These are phyloP conservation scores for Boletus rex-veris DNA, from an alignment of 768 basidiomycete genomes.

Conservation along the genomic window DNA sequence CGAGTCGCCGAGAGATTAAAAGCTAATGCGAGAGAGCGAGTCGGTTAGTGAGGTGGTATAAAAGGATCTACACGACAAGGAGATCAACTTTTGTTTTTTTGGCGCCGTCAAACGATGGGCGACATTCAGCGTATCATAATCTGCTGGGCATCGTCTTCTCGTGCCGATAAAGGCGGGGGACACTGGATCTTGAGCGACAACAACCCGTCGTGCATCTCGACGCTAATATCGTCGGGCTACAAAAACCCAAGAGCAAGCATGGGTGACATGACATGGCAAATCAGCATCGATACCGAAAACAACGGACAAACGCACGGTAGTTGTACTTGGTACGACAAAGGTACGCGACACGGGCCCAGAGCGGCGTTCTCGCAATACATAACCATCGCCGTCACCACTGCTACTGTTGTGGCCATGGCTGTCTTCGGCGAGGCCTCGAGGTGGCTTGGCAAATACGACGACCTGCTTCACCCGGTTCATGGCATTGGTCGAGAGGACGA, in stretches of 20 bases:
- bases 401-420: too few species aligned
- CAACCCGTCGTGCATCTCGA: slow-evolving; percentile 57
- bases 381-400: slow-evolving; percentile 24
- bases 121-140: slow-evolving; percentile 46
- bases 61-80: slow-evolving; percentile 8
- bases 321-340: slow-evolving; percentile 52
- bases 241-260: neutral
- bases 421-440: slow-evolving; percentile 37
- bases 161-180: slow-evolving; percentile 38
- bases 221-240: slow-evolving; percentile 53
- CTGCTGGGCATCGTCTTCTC: slow-evolving; percentile 41
- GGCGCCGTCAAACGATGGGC: slow-evolving; percentile 1
- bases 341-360: slow-evolving; percentile 49
- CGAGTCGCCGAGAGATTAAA: neutral
- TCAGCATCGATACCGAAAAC: neutral
- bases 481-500: slow-evolving; percentile 57
- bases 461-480: slow-evolving; percentile 64
- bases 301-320: slow-evolving; percentile 45
- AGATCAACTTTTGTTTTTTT: neutral
- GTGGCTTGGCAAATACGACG: slow-evolving; percentile 47
- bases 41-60: slow-evolving; percentile 9
- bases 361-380: slow-evolving; percentile 52
- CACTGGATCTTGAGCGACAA: slow-evolving; percentile 53
- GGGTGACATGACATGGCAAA: slow-evolving; percentile 1
- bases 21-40: neutral